Evolutionary conservation across 257 asterid genomes (phyloP), one percentile per base, ranked within the genome.

Genomic region (Phtheirospermum japonicum): DNA sequence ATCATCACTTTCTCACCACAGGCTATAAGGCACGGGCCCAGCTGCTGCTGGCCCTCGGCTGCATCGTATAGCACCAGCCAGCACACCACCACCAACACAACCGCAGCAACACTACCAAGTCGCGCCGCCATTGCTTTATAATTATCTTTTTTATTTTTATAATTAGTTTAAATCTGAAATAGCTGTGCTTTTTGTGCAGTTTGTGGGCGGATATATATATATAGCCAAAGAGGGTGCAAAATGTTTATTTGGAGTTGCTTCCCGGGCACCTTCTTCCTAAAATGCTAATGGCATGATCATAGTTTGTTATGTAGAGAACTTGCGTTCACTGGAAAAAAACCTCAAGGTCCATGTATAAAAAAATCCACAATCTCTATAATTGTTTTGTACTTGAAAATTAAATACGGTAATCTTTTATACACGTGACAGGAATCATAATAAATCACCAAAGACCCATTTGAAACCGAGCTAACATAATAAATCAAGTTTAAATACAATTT

Each of bases 1-100:
- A 9, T 4, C 69, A 64, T 34, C 31, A 45, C 46, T 30, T 64
- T 34, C 66, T 57, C 18, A 19, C 50, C 46, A 45, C 75, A 71
- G 4, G 8, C 19, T 0, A 57, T 5, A 1, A 70, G 48, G 70
- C 75, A 70, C 55, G 10, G 5, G 4, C 30, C 66, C 19, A 33
- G 19, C 13, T 14, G 20, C 11, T 3, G 9, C 10, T 17, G 5
- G 34, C 42, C 43, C 56, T 31, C 70, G 10, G 18, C 70, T 30
- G 28, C 56, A 9, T 7, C 45, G 5, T 7, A 11, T 14, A 14
- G 52, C 34, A 48, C 39, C 57, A 37, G 13, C 16, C 31, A 14
- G 20, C 30, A 13, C 59, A 43, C 40, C 58, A 42, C 11, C 58
- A 42, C 20, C 45, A 64, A 36, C 61, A 54, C 37, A 18, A 18